Percentiles rank a stretch among this genome's conserved stretches.
phyloP scores from a whole-genome alignment of 495 filamentous ascomycete genomes.

The Pseudotulostoma volvatum region DNA sequence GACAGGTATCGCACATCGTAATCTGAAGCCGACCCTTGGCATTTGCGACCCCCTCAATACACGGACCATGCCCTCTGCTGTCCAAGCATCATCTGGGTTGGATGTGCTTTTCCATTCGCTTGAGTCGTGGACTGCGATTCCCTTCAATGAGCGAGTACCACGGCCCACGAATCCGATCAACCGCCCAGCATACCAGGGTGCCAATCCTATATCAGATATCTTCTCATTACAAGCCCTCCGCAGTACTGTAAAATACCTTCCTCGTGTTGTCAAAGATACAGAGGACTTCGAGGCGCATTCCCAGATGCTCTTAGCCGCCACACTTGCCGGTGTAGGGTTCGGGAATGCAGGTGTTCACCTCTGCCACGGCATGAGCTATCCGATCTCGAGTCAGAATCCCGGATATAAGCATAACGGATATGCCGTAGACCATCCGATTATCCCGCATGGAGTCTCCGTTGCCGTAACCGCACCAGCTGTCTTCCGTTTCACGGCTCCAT shows the following conservation, averaged over 20 bases:
- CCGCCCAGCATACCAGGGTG: slow-evolving; percentile 87
- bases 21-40: slow-evolving; percentile 86
- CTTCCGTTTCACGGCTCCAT: slow-evolving; percentile 80
- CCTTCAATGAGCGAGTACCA: slow-evolving; percentile 68
- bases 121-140: slow-evolving; percentile 93
- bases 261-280: slow-evolving; percentile 66
- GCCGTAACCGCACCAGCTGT: slow-evolving; percentile 90
- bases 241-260: slow-evolving; percentile 76
- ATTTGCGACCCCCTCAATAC: slow-evolving; percentile 96
- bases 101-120: slow-evolving; percentile 90
- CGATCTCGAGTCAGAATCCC: slow-evolving; percentile 84
- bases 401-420: slow-evolving; percentile 81
- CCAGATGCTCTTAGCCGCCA: slow-evolving; percentile 90
- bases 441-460: slow-evolving; percentile 89
- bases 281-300: slow-evolving; percentile 82
- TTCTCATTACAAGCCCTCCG: slow-evolving; percentile 75
- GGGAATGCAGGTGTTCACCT: slow-evolving; percentile 95
- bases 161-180: slow-evolving; percentile 80
- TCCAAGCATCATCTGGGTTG: slow-evolving; percentile 73
- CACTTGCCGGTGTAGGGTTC: slow-evolving; percentile 87
- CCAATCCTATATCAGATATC: slow-evolving; percentile 93
- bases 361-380: slow-evolving; percentile 95
- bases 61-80: slow-evolving; percentile 82
- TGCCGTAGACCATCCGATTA: slow-evolving; percentile 53
- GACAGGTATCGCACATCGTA: slow-evolving; percentile 87